Evolutionary conservation across 139 green algal species (phyloP), one percentile per base, ranked within the genome.

Genomic region (Coelastrella sp.): DNA sequence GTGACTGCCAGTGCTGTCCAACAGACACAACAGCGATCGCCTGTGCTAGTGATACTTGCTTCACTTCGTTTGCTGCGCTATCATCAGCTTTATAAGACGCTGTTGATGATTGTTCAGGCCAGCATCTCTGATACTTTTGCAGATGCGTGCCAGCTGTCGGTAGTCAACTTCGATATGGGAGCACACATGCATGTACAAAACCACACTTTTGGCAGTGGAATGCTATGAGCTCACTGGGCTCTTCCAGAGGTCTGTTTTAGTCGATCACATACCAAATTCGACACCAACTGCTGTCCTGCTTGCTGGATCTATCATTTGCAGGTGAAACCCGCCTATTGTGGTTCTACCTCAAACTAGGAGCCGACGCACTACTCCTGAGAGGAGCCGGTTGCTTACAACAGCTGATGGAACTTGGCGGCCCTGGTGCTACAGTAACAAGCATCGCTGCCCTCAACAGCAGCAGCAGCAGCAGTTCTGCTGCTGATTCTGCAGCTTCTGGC

Each of bases 361-460:
- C 96, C 0, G 97, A 99, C 65, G 95, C 94, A 5, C 92, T 99
- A 85, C 93, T 99, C 80, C 88, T 99, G 66, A 92, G 97, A 4
- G 93, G 87, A 59, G 86, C 96, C 2, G 96, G 96, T 10, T 77
- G 96, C 76, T 87, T 98, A 86, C 93, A 98, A 65, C 92, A 94
- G 80, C 93, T 98, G 73, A 19, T 83, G 57, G 17, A 89, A 57
- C 77, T 96, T 32, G 95, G 96, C 5, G 92, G 93, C 0, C 78
- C 87, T 20, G 94, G 93, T 14, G 91, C 83, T 57, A 17, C 4
- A 83, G 4, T 94, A 74, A 5, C 59, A 23, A 85, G 47, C n/a
- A 47, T 73, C 4, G 91, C 11, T 6, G 14, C 32, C 7, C 7
- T 65, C 19, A 64, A 32, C n/a, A 58, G 84, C 66, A 86, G 59